Evolutionary conservation across 2,329 filamentous ascomycete genomes (phyloP).

Genomic region (Trichophyton schoenleinii): DNA sequence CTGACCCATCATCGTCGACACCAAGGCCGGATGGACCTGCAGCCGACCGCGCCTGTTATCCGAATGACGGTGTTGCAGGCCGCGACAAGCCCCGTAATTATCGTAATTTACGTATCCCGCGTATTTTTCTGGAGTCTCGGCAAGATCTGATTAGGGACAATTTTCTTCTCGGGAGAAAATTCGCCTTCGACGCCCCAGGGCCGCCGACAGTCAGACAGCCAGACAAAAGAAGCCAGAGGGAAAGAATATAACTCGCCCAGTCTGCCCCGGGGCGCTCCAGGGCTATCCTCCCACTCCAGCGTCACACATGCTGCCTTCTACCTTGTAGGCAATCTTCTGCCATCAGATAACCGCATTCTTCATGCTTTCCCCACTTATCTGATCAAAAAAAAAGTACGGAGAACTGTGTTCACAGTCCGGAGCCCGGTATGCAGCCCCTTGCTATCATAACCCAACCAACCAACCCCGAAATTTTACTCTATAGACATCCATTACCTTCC

Average conservation of each 20-base stretch:
- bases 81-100: not conserved
- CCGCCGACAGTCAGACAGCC: no score
- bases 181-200: not conserved
- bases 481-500: not conserved
- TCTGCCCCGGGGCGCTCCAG: not conserved
- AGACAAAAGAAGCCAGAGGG: not conserved
- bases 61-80: not conserved
- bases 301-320: not conserved
- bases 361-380: not conserved
- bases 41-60: not conserved
- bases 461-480: not conserved
- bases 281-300: not conserved
- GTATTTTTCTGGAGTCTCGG: conserved; percentile 3
- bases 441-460: not conserved
- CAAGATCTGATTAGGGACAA: conserved; percentile 1
- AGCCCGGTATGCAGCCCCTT: not conserved
- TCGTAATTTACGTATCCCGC: not conserved
- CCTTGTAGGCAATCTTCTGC: not conserved
- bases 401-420: not conserved
- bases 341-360: not conserved
- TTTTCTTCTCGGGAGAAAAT: not conserved
- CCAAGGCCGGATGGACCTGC: not conserved
- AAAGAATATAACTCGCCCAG: not conserved
- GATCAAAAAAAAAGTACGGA: not conserved
- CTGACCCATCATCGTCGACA: not conserved